phyloP scores from a whole-genome alignment of 2,329 filamentous ascomycete species.

The Mycosphaerella arachidis region DNA sequence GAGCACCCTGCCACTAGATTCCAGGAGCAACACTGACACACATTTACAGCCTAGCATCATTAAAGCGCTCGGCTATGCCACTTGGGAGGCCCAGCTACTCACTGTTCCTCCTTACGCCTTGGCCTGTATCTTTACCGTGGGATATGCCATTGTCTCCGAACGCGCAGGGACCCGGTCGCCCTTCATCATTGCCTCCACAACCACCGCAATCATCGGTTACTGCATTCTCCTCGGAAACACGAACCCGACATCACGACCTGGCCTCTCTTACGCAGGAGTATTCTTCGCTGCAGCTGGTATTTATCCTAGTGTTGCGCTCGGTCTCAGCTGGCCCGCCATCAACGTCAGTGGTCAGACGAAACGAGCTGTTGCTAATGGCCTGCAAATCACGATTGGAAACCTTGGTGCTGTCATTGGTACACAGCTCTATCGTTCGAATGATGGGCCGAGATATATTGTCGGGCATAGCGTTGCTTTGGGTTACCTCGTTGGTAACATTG shows the following conservation, averaged over 20 bases:
- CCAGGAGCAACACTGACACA: constrained; percentile 10
- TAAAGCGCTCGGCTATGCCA: constrained; percentile 47
- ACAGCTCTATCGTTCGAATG: constrained; percentile 60
- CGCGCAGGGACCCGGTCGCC: constrained; percentile 53
- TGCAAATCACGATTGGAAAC: constrained; percentile 70
- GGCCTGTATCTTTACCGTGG: constrained; percentile 54
- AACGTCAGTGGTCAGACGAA: constrained; percentile 66
- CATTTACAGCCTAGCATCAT: constrained; percentile 55
- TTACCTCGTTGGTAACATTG: constrained; percentile 57
- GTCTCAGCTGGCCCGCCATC: constrained; percentile 66
- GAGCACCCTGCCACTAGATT: constrained; percentile 31
- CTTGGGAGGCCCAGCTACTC: constrained; percentile 36
- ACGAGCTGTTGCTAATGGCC: constrained; percentile 61
- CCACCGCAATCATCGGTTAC: constrained; percentile 37
- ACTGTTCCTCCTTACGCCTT: constrained; percentile 36
- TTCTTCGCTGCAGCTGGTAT: constrained; percentile 54
- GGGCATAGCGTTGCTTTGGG: constrained; percentile 64
- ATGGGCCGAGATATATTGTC: constrained; percentile 59
- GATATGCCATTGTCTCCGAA: constrained; percentile 58
- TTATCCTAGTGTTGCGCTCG: constrained; percentile 60
- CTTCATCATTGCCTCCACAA: constrained; percentile 56
- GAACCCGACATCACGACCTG: constrained; percentile 39
- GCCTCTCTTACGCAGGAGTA: constrained; percentile 37
- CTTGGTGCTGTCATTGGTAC: constrained; percentile 65
- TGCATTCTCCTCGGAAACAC: constrained; percentile 35